Evolutionary conservation across 2,329 filamentous ascomycete genomes (phyloP), one percentile per base, ranked within the genome.

Genomic region (Aureobasidium mangrovei): DNA sequence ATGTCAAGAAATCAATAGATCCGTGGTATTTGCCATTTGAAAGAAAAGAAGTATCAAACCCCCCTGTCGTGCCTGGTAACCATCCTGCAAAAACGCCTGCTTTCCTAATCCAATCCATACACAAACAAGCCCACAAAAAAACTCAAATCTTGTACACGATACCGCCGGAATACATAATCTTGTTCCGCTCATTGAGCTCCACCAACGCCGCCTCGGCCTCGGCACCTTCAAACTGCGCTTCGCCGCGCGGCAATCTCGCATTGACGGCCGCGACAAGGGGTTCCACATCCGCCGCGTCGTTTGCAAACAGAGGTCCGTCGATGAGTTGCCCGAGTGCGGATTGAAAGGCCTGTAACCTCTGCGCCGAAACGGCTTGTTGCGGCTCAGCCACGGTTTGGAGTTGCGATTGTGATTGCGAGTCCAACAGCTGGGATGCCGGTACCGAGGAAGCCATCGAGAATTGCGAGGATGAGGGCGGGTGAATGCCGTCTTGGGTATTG

Each of bases 181-280:
- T 84, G 69, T 96, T 96, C 62, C 79, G 76, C 60, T 87, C 83
- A 63, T 88, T 85, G 81, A 98, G 84, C 66, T 79, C 83, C 69
- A 82, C 81, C 55, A 98, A 74, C 42, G 89, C 91, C 68, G 84
- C 80, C 56, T 85, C 73, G 0, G 86, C 88, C 70, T 98, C 93
- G 0, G 74, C 75, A 36, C 78, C 78, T 28, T 75, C 78, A 71
- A 95, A 98, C 36, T 76, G 70, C 10, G 71, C 68, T 39, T 73
- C 70, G 6, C 79, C 78, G 4, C 77, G 78, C 10, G 79, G 77
- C 44, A 95, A 63, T 62, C 82, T 81, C 3, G 73, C 74, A 67
- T 98, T 98, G 48, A 98, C 86, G 7, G 87, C 87, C 3, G 77
- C 78, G 18, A 96, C 77, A 32, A 98, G 77, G 28, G 81, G 80